These are phyloP conservation scores for Colletotrichum gigasporum DNA, from an alignment of 2,329 filamentous ascomycete genomes.

Conservation along the genomic window DNA sequence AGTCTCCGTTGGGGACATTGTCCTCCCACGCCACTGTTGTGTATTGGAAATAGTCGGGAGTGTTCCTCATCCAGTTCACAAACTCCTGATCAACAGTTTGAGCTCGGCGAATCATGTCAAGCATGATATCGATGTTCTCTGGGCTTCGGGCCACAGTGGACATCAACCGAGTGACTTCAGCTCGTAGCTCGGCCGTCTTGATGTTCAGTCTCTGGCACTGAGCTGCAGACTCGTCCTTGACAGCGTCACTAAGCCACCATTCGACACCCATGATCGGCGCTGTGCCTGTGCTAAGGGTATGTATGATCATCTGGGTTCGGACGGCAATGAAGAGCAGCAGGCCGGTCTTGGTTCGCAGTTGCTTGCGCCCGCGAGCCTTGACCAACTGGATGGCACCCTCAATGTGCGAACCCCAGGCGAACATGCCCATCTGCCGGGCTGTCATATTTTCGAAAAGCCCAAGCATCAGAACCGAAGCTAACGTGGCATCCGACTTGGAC, in stretches of 20 bases:
- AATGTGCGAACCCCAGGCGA: slow-evolving; percentile 71
- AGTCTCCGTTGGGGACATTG: slow-evolving; percentile 61
- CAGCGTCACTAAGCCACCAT: slow-evolving; percentile 67
- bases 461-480: slow-evolving; percentile 68
- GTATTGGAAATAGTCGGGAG: slow-evolving; percentile 61
- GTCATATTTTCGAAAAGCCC: slow-evolving; percentile 65
- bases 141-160: slow-evolving; percentile 54
- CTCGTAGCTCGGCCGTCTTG: slow-evolving; percentile 63
- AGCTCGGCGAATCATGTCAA: slow-evolving; percentile 60
- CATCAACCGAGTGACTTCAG: slow-evolving; percentile 62
- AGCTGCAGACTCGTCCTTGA: slow-evolving; percentile 57
- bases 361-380: slow-evolving; percentile 64
- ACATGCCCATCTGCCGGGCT: slow-evolving; percentile 33
- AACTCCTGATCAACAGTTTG: slow-evolving; percentile 63
- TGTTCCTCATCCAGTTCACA: slow-evolving; percentile 57
- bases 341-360: slow-evolving; percentile 62
- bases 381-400: slow-evolving; percentile 71
- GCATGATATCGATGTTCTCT: slow-evolving; percentile 60
- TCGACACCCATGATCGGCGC: slow-evolving; percentile 62
- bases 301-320: slow-evolving; percentile 69
- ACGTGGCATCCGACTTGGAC: slow-evolving; percentile 63
- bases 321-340: slow-evolving; percentile 67
- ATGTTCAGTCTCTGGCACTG: slow-evolving; percentile 63
- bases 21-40: slow-evolving; percentile 67
- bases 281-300: slow-evolving; percentile 63